Evolutionary conservation across 345 rosid genomes (phyloP), one percentile per base, ranked within the genome.

Genomic region (Toxicodendron radicans): DNA sequence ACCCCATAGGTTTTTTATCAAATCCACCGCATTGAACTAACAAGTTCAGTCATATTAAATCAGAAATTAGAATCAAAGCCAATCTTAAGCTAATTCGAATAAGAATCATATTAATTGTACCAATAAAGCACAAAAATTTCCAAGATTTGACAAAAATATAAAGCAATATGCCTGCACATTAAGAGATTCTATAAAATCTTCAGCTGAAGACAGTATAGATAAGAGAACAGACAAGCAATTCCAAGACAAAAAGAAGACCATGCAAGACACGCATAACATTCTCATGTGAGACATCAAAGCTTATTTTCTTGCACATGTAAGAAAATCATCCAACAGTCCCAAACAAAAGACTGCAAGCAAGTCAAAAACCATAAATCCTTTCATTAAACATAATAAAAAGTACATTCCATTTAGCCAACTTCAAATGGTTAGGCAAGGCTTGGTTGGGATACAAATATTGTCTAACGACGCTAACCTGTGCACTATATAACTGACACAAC

Each of bases 401-500:
- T 10, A 7, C 1, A 21, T 27, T 46, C 24, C 30, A 59, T 70
- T 46, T 24, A 27, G 51, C 58, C 45, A 71, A 30, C 61, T 64
- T 21, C 2, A 52, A 23, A 45, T 57, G 57, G 32, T 58, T 13
- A 52, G 33, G 3, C 27, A 64, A 69, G 75, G 74, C 14, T 61
- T 21, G 57, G 30, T 8, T 30, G 33, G 60, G 33, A 7, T 68
- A 46, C 16, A 30, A 54, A 60, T 23, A 70, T 58, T 41, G 35
- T 52, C 70, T 46, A 57, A 38, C 1, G 43, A 38, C 43, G 6
- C 43, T n/a, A n/a, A n/a, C n/a, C n/a, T n/a, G n/a, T n/a, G n/a
- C 14, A 23, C 4, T 20, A 21, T n/a, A 4, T 14, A 69, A 35
- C 58, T 72, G 51, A 32, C 38, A 38, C 20, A 46, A n/a, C 92